Evolutionary conservation across 306 rosid genomes (phyloP).

Genomic region (Ochetophila trinervis): DNA sequence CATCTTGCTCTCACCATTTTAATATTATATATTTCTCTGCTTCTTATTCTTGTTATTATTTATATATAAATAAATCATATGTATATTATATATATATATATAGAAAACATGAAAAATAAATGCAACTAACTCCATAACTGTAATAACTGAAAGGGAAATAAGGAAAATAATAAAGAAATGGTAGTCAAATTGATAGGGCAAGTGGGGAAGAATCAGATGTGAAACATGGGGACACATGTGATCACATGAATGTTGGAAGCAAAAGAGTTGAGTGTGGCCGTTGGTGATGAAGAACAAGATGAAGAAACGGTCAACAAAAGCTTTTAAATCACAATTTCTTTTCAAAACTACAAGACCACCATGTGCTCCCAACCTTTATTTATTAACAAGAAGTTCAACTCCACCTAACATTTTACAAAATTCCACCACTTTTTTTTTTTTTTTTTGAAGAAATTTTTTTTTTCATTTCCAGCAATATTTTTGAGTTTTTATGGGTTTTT

Average conservation of each 20-base stretch:
- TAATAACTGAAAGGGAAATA: conserved; percentile 56
- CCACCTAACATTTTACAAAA: neutral
- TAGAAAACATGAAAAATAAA: conserved; percentile 1
- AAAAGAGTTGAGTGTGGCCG: conserved; percentile 29
- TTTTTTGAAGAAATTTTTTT: too few relatives aligned
- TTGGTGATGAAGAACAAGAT: conserved; percentile 18
- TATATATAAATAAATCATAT: too few relatives aligned
- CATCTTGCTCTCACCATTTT: too few relatives aligned
- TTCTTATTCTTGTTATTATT: too few relatives aligned
- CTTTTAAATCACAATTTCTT: conserved; percentile 27
- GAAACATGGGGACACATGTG: conserved; percentile 74
- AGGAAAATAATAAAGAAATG: conserved; percentile 18
- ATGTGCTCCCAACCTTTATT: conserved; percentile 42
- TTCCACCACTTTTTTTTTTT: neutral
- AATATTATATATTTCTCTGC: too few relatives aligned
- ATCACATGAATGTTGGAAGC: conserved; percentile 65
- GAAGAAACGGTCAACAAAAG: conserved; percentile 34
- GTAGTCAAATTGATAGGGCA: conserved; percentile 31
- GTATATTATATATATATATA: neutral
- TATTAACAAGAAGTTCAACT: conserved; percentile 4
- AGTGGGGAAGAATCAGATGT: conserved; percentile 40
- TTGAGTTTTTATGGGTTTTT: neutral
- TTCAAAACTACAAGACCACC: conserved; percentile 23
- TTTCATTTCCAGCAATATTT: neutral
- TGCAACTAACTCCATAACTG: conserved; percentile 69